Evolutionary conservation across 257 asterid genomes (phyloP).

Genomic region (Salvia splendens): DNA sequence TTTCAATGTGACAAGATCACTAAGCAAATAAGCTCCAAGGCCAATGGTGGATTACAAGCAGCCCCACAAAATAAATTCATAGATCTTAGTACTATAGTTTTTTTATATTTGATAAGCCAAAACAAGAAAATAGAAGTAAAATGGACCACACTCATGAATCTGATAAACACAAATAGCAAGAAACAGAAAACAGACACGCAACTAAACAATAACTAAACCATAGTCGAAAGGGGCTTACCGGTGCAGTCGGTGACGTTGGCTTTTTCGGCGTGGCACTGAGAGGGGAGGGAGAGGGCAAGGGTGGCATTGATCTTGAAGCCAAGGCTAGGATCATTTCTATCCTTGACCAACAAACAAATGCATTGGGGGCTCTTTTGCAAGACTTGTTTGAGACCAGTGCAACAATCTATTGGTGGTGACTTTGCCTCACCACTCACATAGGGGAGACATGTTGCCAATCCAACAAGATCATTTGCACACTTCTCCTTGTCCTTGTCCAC

Average conservation of each 20-base stretch:
- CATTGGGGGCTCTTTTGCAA: conserved; percentile 60
- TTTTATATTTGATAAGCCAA: too few relatives aligned
- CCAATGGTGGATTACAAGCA: too few relatives aligned
- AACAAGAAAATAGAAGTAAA: not conserved
- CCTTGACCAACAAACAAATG: conserved; percentile 65
- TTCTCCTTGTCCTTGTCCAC: conserved; percentile 55
- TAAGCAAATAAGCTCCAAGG: too few relatives aligned
- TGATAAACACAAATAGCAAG: too few relatives aligned
- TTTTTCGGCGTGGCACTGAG: conserved; percentile 50
- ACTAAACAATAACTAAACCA: too few relatives aligned
- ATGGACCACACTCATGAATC: not conserved
- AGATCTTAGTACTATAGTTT: too few relatives aligned
- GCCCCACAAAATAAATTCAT: too few relatives aligned
- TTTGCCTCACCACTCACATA: conserved; percentile 61
- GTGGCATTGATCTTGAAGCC: conserved; percentile 75
- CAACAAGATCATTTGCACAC: conserved; percentile 62
- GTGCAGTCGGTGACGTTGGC: conserved; percentile 55
- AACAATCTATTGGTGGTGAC: conserved; percentile 67
- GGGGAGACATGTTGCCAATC: conserved; percentile 70
- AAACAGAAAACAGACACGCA: too few relatives aligned
- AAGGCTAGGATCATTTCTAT: conserved; percentile 68
- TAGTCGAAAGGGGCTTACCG: conserved; percentile 32
- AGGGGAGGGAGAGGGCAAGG: conserved; percentile 69
- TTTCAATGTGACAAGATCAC: too few relatives aligned
- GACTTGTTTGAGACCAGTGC: conserved; percentile 61